Base-by-base conservation (phyloP, 805 yeast species). In the Metschnikowia lunata region DNA sequence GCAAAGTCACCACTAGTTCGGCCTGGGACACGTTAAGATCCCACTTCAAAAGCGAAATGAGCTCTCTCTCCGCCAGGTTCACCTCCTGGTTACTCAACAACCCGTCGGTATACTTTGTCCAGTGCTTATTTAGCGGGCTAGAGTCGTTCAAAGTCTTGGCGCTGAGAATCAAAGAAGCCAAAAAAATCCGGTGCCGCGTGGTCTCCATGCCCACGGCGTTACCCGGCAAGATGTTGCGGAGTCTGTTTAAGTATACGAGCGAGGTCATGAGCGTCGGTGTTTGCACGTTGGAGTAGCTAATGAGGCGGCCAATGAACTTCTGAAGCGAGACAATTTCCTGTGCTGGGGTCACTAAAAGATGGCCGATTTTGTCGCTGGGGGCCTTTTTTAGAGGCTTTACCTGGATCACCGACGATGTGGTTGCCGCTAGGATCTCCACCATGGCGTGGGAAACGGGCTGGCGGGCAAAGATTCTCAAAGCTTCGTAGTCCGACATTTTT, bases 241-340 rank as follows among this genome's bases (percentile, higher is more conserved):
- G 73, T 52, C 88, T 83, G 43, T 83, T 81, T 48, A 91, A 71
- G 62, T 88, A 91, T 12, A 89, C 90, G 43, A 90, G 73, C 6
- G 96, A 78, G 15, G 97, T 83, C 98, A 93, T 91, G 50, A 91
- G 74, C 0, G 98, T 91, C 30, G 97, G 88, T 4, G 96, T 86
- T 66, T 89, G 96, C 34, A 91, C 98, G 62, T 90, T 89, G 7
- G 97, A 88, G 57, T 85, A 81, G 43, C 72, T 73, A 55, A 91
- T 82, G 49, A 91, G 69, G 26, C 75, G 78, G 48, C 80, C 75
- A 53, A 93, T 90, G 69, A 93, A 91, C 23, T 66, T 66, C 36
- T 68, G 67, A 37, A 88, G 69, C 6, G 67, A 50, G 5, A 61
- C 61, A 30, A 46, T 45, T 43, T 59, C 54, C 31, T 39, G 37